Evolutionary conservation across 345 rosid genomes (phyloP).

Genomic region (Viola odorata): DNA sequence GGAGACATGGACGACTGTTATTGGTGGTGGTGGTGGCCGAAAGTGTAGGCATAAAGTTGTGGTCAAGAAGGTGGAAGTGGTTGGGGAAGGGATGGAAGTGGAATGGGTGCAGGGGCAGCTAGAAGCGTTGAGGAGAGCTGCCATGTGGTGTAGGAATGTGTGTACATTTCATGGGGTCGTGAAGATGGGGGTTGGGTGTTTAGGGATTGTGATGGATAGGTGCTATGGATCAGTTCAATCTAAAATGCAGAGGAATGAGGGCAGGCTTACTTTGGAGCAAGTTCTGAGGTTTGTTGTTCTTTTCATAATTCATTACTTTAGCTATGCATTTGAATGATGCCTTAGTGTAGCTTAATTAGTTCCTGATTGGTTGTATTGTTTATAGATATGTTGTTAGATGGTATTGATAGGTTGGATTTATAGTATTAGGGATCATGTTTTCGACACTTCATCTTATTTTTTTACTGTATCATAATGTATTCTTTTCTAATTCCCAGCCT

Average conservation of each 20-base stretch:
- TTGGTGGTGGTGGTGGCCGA: conserved; percentile 39
- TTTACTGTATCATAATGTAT: no score
- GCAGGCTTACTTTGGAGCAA: conserved; percentile 94
- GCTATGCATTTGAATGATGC: conserved; percentile 22
- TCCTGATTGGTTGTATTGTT: no score
- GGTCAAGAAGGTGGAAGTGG: conserved; percentile 55
- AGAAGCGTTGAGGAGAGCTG: conserved; percentile 58
- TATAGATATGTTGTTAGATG: no score
- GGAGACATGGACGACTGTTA: conserved; percentile 70
- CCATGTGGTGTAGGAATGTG: conserved; percentile 95
- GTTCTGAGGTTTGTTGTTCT: conserved; percentile 55
- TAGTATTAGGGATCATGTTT: no score
- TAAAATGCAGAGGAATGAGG: conserved; percentile 83
- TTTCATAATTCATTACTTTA: conserved; percentile 6
- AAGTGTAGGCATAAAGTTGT: conserved; percentile 44
- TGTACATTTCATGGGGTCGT: conserved; percentile 86
- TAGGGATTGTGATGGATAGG: conserved; percentile 74
- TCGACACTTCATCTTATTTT: neutral
- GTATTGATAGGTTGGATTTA: no score
- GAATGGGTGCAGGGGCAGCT: conserved; percentile 77
- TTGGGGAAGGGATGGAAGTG: conserved; percentile 64
- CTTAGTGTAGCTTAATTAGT: conserved; percentile 12
- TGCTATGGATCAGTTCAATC: conserved; percentile 84
- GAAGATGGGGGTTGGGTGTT: conserved; percentile 48
- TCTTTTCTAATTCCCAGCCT: no score